Conservation (phyloP, 495 filamentous ascomycete species). For the Neurospora pannonica region DNA sequence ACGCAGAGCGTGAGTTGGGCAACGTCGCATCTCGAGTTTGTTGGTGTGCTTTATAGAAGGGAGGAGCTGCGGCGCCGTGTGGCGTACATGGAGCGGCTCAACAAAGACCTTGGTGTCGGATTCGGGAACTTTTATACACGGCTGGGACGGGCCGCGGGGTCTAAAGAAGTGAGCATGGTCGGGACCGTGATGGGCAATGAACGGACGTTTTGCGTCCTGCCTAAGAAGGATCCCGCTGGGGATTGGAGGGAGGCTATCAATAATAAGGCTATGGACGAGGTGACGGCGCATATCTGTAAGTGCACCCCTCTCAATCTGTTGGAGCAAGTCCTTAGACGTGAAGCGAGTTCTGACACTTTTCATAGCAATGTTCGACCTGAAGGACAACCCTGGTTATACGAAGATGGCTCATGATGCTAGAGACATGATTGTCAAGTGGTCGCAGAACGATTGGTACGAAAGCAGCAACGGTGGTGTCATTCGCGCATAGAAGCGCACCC, state of each 20-base stretch:
- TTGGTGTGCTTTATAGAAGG: constrained; percentile 72
- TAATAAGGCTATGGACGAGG: constrained; percentile 68
- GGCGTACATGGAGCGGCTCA: constrained; percentile 45
- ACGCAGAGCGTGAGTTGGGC: constrained; percentile 67
- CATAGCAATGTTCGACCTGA: constrained; percentile 68
- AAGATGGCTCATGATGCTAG: constrained; percentile 57
- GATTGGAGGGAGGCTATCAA: constrained; percentile 65
- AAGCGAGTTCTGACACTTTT: constrained; percentile 6
- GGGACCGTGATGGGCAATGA: constrained; percentile 45
- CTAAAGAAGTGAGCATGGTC: constrained; percentile 32
- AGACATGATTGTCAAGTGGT: constrained; percentile 50
- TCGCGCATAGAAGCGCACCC: constrained; percentile 2
- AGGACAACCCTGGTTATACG: constrained; percentile 71
- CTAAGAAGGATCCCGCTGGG: constrained; percentile 40
- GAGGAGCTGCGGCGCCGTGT: constrained; percentile 68
- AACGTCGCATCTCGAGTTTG: constrained; percentile 87
- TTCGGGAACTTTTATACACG: constrained; percentile 78
- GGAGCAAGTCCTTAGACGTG: background rate
- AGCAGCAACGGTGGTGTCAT: constrained; percentile 20
- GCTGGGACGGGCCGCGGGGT: constrained; percentile 54
- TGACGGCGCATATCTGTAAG: constrained; percentile 66
- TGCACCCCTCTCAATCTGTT: background rate
- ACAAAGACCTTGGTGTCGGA: constrained; percentile 47
- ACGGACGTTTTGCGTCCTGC: constrained; percentile 78
- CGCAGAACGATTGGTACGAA: constrained; percentile 45